These are phyloP conservation scores for Botrytis pseudocinerea DNA, from an alignment of 2,329 filamentous ascomycete species.

Conservation along the genomic window DNA sequence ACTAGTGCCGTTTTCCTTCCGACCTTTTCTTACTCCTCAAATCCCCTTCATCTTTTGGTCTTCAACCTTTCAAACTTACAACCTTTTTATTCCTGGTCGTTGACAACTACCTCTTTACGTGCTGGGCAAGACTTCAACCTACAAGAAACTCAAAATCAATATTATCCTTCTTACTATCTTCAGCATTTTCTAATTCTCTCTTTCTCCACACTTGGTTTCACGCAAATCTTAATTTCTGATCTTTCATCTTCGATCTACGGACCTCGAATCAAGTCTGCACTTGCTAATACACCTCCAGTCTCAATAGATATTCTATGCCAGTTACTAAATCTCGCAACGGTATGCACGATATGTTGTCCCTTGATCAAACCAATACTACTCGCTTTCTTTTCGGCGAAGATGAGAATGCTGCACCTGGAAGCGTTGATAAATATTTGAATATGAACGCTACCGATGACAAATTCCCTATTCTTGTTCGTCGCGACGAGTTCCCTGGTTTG, in stretches of 20 bases:
- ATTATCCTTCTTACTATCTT: constrained; percentile 18
- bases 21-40: constrained; percentile 2
- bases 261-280: constrained; percentile 21
- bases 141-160: not conserved
- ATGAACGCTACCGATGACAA: constrained; percentile 76
- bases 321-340: constrained; percentile 71
- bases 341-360: constrained; percentile 60
- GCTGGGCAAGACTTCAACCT: constrained; percentile 15
- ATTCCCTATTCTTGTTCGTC: constrained; percentile 80
- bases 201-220: not conserved
- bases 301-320: constrained; percentile 93
- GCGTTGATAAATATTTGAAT: constrained; percentile 68
- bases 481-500: constrained; percentile 46
- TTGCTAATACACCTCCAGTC: constrained; percentile 50
- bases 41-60: constrained; percentile 1
- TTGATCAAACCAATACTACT: constrained; percentile 83
- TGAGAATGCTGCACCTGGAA: constrained; percentile 51
- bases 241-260: constrained; percentile 13
- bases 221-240: not conserved
- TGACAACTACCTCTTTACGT: constrained; percentile 13
- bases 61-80: constrained; percentile 15
- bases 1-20: not conserved
- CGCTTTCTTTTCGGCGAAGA: constrained; percentile 86
- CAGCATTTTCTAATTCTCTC: constrained; percentile 11
- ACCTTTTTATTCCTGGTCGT: constrained; percentile 14